Evolutionary conservation across 805 yeast species (phyloP).

Genomic region (Yarrowia yakushimensis): DNA sequence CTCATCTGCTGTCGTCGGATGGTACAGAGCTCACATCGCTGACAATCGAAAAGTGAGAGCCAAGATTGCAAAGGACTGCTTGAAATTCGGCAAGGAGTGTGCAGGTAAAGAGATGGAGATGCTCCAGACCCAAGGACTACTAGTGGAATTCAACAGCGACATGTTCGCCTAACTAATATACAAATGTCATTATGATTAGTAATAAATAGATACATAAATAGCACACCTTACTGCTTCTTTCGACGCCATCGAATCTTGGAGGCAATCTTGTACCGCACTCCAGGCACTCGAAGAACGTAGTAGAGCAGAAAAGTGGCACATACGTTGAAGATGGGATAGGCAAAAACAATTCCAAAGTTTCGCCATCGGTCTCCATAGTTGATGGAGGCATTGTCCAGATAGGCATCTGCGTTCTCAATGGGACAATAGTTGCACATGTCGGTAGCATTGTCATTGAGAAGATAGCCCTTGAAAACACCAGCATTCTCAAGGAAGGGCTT

Average conservation of each 20-base stretch:
- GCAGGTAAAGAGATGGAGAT: constrained; percentile 9
- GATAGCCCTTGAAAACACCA: constrained; percentile 45
- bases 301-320: constrained; percentile 48
- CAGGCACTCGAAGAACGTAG: constrained; percentile 72
- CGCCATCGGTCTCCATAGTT: constrained; percentile 48
- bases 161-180: background rate
- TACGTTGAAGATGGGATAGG: constrained; percentile 47
- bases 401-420: constrained; percentile 54
- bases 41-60: background rate
- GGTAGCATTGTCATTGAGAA: constrained; percentile 46
- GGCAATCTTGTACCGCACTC: constrained; percentile 19
- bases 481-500: constrained; percentile 37
- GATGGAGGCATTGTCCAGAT: constrained; percentile 44
- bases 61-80: constrained; percentile 19
- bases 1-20: background rate
- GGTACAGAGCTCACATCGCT: constrained; percentile 23
- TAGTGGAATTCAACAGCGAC: constrained; percentile 3
- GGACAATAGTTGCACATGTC: constrained; percentile 59
- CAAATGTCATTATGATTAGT: constrained; percentile 12
- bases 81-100: background rate
- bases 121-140: constrained; percentile 14
- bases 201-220: constrained; percentile 8
- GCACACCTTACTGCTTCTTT: background rate
- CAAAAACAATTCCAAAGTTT: constrained; percentile 54
- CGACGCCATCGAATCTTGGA: constrained; percentile 20